Evolutionary conservation across 495 filamentous ascomycete genomes (phyloP), one percentile per base, ranked within the genome.

Genomic region (Penicillium soppii): DNA sequence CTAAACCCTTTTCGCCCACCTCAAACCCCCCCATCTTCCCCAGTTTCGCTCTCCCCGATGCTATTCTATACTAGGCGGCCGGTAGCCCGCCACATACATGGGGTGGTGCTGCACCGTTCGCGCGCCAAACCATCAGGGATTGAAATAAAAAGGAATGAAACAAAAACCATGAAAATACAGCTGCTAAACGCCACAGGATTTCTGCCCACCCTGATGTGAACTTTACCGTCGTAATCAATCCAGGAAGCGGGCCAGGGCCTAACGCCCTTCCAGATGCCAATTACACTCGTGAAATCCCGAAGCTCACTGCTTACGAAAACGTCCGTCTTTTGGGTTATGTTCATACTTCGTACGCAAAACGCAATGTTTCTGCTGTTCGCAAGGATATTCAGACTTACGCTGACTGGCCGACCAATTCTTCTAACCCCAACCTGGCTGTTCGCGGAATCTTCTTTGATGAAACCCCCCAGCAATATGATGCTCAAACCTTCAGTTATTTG

Each of bases 201-300:
- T 50, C 62, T 47, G 21, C 52, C 9, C 54, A 81, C 55, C 75
- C 78, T 10, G 32, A 69, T 42, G 59, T 79, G 46, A 69, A 72
- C 50, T 84, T 83, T 58, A 67, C 72, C 7, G 68, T 82, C 29
- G 69, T 84, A 48, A 67, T 83, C 57, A 84, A 84, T 51, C 81
- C 81, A 22, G 62, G 68, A 40, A 80, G 69, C 42, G 81, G 81
- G 1, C 81, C 81, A 10, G 80, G 81, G 17, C 49, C 64, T 26
- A 51, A 63, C 43, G 33, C 67, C 7, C 40, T 69, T 29, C 79
- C 81, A 1, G 76, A 81, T 56, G 69, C 56, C 38, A 78, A 80
- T 60, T 82, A 84, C 56, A 71, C 70, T 7, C 63, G 61, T 3
- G 78, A 75, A 52, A 66, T 83, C 17, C 69, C 71, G 1, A 65